phyloP scores from a whole-genome alignment of 352 stramenopile genomes.

The Blastocystis sp. region DNA sequence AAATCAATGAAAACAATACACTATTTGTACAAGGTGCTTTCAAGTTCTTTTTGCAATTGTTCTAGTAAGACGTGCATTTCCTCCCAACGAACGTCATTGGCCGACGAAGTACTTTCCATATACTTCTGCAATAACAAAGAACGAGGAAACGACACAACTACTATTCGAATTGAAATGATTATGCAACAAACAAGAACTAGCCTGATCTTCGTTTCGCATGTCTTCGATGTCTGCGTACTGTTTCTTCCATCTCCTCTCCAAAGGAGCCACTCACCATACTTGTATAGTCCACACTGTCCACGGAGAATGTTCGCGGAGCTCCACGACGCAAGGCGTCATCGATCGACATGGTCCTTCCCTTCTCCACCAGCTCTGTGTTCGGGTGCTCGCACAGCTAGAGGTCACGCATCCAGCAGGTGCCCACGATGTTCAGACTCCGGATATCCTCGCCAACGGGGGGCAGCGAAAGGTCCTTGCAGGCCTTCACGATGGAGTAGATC shows the following conservation, averaged over 20 bases:
- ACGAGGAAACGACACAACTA: background rate
- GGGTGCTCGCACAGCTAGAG: background rate
- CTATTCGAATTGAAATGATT: background rate
- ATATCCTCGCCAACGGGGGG: background rate
- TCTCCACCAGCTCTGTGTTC: constrained; percentile 54
- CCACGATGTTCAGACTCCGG: background rate
- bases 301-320: constrained; percentile 26
- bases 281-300: constrained; percentile 57
- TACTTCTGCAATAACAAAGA: background rate
- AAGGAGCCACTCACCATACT: background rate
- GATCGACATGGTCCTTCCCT: constrained; percentile 59
- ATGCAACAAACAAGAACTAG: background rate
- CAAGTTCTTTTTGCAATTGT: background rate
- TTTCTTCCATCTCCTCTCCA: background rate
- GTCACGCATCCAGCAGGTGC: background rate
- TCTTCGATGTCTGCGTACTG: background rate
- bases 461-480: background rate
- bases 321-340: constrained; percentile 15
- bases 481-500: constrained; percentile 10
- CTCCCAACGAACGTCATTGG: background rate
- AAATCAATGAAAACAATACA: background rate
- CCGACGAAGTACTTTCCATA: background rate
- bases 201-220: background rate
- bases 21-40: background rate
- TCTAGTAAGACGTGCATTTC: background rate